phyloP scores from a whole-genome alignment of 2,329 filamentous ascomycete species.

The Fusarium proliferatum region DNA sequence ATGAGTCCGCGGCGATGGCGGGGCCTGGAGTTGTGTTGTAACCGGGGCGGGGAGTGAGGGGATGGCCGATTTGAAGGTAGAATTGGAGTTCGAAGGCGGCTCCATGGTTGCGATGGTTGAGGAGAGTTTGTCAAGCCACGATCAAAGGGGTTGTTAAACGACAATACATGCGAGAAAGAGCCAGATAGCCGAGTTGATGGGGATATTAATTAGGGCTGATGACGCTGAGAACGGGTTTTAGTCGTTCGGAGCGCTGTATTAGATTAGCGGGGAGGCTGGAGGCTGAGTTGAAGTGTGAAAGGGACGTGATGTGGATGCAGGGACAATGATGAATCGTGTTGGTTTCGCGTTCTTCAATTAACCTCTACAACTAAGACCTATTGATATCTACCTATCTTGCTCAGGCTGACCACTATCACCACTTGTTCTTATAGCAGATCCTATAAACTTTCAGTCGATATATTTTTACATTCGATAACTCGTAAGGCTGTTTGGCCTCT shows the following conservation, averaged over 20 bases:
- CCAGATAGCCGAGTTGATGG: neutral
- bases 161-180: slow-evolving; percentile 3
- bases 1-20: slow-evolving; percentile 72
- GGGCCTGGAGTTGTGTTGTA: slow-evolving; percentile 61
- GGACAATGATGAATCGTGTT: slow-evolving; percentile 36
- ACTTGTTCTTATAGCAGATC: neutral
- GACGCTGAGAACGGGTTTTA: slow-evolving; percentile 6
- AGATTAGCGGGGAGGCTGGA: slow-evolving; percentile 35
- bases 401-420: neutral
- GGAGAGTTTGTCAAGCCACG: slow-evolving; percentile 4
- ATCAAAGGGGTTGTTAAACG: neutral
- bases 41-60: slow-evolving; percentile 43
- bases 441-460: neutral
- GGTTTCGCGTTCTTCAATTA: slow-evolving; percentile 39
- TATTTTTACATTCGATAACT: neutral
- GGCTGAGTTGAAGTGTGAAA: slow-evolving; percentile 18
- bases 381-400: neutral
- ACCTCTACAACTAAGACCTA: neutral
- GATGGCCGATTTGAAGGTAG: slow-evolving; percentile 31
- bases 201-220: slow-evolving; percentile 16
- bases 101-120: slow-evolving; percentile 32
- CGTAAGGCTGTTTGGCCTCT: neutral
- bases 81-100: slow-evolving; percentile 25
- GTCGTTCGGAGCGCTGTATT: slow-evolving; percentile 4
- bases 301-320: slow-evolving; percentile 15